These are phyloP conservation scores for Trichoderma sp. DNA, from an alignment of 2,329 filamentous ascomycete species.

Conservation along the genomic window DNA sequence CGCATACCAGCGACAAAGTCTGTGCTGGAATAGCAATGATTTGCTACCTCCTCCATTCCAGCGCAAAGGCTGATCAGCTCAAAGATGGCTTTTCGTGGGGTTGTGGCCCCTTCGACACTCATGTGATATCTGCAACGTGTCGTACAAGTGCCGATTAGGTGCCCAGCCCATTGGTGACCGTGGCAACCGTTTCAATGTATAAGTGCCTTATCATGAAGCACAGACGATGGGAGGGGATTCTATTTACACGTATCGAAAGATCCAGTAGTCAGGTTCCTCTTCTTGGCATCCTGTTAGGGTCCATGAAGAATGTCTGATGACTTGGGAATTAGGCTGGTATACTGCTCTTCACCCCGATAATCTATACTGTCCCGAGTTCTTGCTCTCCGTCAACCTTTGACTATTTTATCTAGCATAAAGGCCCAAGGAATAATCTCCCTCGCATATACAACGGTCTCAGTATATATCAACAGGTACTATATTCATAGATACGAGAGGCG, in stretches of 20 bases:
- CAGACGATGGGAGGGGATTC: background rate
- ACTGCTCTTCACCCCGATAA: background rate
- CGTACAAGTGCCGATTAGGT: background rate
- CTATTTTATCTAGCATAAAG: background rate
- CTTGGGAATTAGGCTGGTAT: background rate
- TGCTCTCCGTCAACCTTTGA: background rate
- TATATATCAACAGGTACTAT: background rate
- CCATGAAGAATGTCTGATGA: background rate
- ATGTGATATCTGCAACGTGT: background rate
- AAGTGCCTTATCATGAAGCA: background rate
- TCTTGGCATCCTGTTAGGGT: background rate
- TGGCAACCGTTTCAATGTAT: background rate
- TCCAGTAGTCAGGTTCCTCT: background rate
- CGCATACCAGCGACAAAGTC: background rate
- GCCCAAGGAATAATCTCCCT: background rate
- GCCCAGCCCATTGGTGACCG: background rate
- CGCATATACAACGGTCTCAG: background rate
- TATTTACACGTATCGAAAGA: background rate
- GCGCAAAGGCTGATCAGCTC: background rate
- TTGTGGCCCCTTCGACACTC: background rate
- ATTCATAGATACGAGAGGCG: background rate
- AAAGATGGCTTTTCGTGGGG: background rate
- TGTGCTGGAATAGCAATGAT: background rate
- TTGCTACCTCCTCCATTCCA: background rate
- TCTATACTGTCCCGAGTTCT: background rate